Conservation (phyloP, 176 grass and related monocot genomes). For the Puya raimondii region DNA sequence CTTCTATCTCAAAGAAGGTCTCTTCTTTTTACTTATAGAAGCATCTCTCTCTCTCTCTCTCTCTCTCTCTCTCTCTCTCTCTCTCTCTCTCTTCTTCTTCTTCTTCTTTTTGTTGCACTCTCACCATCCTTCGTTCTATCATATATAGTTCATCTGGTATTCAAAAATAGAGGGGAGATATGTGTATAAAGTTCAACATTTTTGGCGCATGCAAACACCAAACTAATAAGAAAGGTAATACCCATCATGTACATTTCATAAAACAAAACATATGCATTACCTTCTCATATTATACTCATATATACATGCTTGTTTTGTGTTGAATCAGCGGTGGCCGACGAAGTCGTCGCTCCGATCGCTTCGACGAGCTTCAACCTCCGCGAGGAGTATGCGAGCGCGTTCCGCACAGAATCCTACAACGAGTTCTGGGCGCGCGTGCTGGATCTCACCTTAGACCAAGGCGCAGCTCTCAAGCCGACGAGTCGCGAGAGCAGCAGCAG, state of each 20-base stretch:
- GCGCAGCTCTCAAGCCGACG: conserved; percentile 46
- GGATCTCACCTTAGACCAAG: conserved; percentile 70
- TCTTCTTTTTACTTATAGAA: neutral
- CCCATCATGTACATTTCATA: neutral
- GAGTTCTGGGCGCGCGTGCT: conserved; percentile 91
- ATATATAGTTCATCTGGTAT: neutral
- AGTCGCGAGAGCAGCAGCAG: neutral
- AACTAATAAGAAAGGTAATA: conserved; percentile 23
- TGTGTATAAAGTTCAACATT: conserved; percentile 40
- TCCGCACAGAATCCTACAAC: conserved; percentile 88
- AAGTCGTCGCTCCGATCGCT: conserved; percentile 11
- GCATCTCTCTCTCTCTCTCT: neutral
- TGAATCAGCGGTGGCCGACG: conserved; percentile 2
- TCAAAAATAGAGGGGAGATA: conserved; percentile 9
- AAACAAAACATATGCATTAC: neutral
- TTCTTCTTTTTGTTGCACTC: neutral
- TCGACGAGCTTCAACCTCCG: conserved; percentile 51
- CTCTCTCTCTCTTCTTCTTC: neutral
- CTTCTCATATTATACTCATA: neutral
- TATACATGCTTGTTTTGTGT: neutral
- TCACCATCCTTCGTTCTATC: neutral
- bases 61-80: too few relatives aligned
- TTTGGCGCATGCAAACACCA: conserved; percentile 26
- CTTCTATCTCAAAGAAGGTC: neutral
- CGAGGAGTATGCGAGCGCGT: conserved; percentile 85